Percentiles rank a stretch among this genome's conserved stretches.
Conservation (phyloP, 805 yeast species). For the Teunomyces funiuensis region DNA sequence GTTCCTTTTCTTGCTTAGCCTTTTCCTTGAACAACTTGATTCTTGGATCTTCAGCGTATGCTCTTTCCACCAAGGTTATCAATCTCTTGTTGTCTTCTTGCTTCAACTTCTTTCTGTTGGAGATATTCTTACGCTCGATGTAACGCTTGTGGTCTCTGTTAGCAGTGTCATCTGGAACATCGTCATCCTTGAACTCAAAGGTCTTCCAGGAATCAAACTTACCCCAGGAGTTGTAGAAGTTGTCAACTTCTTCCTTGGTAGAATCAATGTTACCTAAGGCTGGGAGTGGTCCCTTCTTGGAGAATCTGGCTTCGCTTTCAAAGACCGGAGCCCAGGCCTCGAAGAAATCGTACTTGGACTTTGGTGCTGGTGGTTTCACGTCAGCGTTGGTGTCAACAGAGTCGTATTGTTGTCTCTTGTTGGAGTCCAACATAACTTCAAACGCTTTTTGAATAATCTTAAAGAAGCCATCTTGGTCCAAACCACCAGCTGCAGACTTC, state of each 20-base stretch:
- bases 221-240: slow-evolving; percentile 88
- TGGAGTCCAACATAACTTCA: slow-evolving; percentile 83
- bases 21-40: slow-evolving; percentile 89
- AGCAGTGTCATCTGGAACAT: slow-evolving; percentile 97
- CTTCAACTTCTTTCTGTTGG: slow-evolving; percentile 95
- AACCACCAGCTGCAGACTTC: slow-evolving; percentile 85
- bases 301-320: slow-evolving; percentile 86
- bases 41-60: slow-evolving; percentile 90
- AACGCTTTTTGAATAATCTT: slow-evolving; percentile 96
- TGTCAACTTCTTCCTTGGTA: slow-evolving; percentile 78
- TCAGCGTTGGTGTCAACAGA: slow-evolving; percentile 90
- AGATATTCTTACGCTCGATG: slow-evolving; percentile 95
- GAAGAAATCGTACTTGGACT: slow-evolving; percentile 74
- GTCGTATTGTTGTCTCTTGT: slow-evolving; percentile 89
- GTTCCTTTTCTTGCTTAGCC: slow-evolving; percentile 92
- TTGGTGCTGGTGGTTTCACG: slow-evolving; percentile 73
- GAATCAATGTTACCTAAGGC: slow-evolving; percentile 66
- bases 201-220: slow-evolving; percentile 97
- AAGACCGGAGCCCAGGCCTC: slow-evolving; percentile 93
- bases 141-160: slow-evolving; percentile 99
- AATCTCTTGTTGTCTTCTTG: slow-evolving; percentile 94
- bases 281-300: slow-evolving; percentile 89
- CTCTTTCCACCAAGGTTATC: slow-evolving; percentile 83
- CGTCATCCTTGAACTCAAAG: slow-evolving; percentile 97
- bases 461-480: slow-evolving; percentile 94